Conservation (phyloP, 1,139 yeast genomes). For the Geotrichum aggregatum region DNA sequence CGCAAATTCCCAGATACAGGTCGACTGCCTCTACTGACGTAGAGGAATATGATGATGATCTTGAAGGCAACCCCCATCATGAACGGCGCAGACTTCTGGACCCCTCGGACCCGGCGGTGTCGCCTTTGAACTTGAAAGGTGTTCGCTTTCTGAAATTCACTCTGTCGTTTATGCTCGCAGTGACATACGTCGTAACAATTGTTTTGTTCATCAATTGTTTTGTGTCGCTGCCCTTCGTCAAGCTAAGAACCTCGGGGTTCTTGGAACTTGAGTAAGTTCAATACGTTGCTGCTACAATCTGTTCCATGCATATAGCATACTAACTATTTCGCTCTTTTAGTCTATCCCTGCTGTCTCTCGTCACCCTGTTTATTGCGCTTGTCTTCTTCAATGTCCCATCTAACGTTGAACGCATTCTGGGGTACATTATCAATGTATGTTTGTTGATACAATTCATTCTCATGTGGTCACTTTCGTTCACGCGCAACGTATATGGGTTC, state of each 20-base stretch:
- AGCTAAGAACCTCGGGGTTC: conserved; percentile 57
- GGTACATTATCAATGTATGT: conserved; percentile 48
- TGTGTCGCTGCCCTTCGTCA: conserved; percentile 48
- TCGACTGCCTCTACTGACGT: neutral
- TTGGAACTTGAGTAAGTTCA: conserved; percentile 45
- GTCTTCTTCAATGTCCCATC: conserved; percentile 59
- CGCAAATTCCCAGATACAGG: neutral
- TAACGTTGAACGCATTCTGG: conserved; percentile 51
- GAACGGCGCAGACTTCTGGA: conserved; percentile 10
- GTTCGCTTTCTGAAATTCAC: conserved; percentile 48
- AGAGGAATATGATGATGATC: neutral
- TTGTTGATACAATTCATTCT: conserved; percentile 46
- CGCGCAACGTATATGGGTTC: conserved; percentile 49
- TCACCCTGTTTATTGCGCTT: conserved; percentile 49
- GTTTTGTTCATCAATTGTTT: conserved; percentile 54
- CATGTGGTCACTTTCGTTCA: conserved; percentile 45
- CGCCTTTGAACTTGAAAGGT: conserved; percentile 48
- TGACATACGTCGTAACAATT: conserved; percentile 46
- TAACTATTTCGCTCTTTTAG: neutral
- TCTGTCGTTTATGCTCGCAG: conserved; percentile 41
- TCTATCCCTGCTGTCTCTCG: conserved; percentile 47
- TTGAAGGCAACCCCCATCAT: neutral
- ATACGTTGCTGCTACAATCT: neutral
- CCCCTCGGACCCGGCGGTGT: conserved; percentile 54
- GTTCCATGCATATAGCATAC: neutral